These are phyloP conservation scores for Omphalotus guepiniiformis DNA, from an alignment of 768 basidiomycete genomes.

Conservation along the genomic window DNA sequence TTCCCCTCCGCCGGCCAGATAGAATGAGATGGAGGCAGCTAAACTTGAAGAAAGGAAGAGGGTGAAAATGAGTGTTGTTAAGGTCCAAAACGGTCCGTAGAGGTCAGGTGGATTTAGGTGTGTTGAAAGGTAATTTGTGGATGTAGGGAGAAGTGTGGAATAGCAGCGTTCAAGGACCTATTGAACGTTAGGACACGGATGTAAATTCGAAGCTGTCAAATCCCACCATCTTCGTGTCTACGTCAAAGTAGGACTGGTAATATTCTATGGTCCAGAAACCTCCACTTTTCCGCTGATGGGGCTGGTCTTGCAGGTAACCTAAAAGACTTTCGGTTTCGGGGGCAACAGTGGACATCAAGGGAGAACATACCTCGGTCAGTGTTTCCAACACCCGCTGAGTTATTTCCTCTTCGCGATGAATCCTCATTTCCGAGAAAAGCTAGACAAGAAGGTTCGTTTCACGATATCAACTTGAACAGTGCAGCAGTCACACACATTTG, in stretches of 20 bases:
- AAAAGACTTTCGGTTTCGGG: not conserved
- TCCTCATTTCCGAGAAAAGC: slow-evolving; percentile 55
- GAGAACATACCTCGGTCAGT: slow-evolving; percentile 44
- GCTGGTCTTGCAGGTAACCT: slow-evolving; percentile 66
- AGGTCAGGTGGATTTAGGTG: slow-evolving; percentile 70
- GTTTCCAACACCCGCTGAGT: slow-evolving; percentile 37
- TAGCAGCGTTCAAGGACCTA: slow-evolving; percentile 75
- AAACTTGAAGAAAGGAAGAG: slow-evolving; percentile 94
- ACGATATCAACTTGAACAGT: not conserved
- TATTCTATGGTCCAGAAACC: slow-evolving; percentile 82
- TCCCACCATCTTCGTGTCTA: slow-evolving; percentile 72
- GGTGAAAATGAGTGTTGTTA: slow-evolving; percentile 90
- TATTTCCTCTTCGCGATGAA: slow-evolving; percentile 23
- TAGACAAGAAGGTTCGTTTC: slow-evolving; percentile 19
- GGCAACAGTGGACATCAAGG: not conserved
- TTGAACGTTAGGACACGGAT: not conserved
- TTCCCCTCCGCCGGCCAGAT: slow-evolving; percentile 58
- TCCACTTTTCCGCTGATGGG: slow-evolving; percentile 39
- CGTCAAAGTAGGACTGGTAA: slow-evolving; percentile 85
- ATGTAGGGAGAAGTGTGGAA: slow-evolving; percentile 71
- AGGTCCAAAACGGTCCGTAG: slow-evolving; percentile 96
- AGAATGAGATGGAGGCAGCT: slow-evolving; percentile 82
- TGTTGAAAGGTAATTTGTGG: slow-evolving; percentile 56
- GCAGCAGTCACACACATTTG: slow-evolving; percentile 51
- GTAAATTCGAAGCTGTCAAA: not conserved